phyloP scores from a whole-genome alignment of 495 filamentous ascomycete species.

The Lophium mytilinum region DNA sequence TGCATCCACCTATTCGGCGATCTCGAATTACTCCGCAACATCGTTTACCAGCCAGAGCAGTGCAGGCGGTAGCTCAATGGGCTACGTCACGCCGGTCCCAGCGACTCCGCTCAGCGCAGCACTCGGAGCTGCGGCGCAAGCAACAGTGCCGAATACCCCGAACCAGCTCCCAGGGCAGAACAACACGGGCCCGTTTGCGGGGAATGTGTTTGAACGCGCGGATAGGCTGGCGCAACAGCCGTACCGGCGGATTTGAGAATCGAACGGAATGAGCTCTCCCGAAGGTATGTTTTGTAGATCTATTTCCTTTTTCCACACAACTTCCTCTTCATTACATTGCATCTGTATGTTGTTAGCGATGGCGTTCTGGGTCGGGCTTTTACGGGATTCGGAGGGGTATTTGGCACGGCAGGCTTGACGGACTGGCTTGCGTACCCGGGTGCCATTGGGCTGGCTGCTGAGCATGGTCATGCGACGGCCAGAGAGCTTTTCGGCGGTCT shows the following conservation, averaged over 20 bases:
- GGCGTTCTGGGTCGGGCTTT: neutral
- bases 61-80: conserved; percentile 12
- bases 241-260: conserved; percentile 23
- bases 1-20: neutral
- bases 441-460: neutral
- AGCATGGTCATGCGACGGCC: too few species aligned
- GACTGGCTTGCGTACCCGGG: neutral
- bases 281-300: too few species aligned
- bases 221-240: conserved; percentile 49
- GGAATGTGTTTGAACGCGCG: conserved; percentile 63
- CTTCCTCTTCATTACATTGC: too few species aligned
- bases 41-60: conserved; percentile 26
- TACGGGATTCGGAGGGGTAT: neutral
- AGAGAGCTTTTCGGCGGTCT: too few species aligned
- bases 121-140: conserved; percentile 78
- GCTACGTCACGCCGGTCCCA: conserved; percentile 43
- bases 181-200: conserved; percentile 42
- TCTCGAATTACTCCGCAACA: neutral
- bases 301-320: too few species aligned
- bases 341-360: too few species aligned
- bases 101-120: conserved; percentile 75
- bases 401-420: neutral
- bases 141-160: conserved; percentile 76
- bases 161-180: conserved; percentile 46
- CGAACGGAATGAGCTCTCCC: too few species aligned